phyloP scores from a whole-genome alignment of 2,329 filamentous ascomycete species.

The Cadophora luteo-olivacea region DNA sequence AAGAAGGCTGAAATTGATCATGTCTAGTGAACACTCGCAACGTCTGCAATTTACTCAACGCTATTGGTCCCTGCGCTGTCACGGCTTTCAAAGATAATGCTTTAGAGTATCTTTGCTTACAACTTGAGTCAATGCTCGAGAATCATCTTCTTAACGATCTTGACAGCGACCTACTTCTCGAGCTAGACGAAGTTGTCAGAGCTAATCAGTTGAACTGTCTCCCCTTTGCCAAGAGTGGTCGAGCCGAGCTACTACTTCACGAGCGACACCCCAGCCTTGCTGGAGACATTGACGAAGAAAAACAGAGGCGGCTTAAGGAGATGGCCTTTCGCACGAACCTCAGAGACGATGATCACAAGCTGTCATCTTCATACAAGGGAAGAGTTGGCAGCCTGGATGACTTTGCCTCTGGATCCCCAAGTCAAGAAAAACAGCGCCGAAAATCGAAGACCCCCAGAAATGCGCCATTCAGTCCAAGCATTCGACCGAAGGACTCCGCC shows the following conservation, averaged over 20 bases:
- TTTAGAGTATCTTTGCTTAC: constrained; percentile 89
- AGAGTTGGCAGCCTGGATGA: constrained; percentile 73
- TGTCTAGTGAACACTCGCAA: constrained; percentile 77
- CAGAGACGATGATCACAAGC: constrained; percentile 68
- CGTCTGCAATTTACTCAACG: constrained; percentile 83
- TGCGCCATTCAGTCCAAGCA: constrained; percentile 67
- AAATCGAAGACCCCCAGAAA: constrained; percentile 57
- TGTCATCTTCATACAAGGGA: constrained; percentile 64
- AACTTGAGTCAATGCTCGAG: constrained; percentile 90
- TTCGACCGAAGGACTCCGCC: constrained; percentile 72
- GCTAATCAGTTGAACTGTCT: constrained; percentile 81
- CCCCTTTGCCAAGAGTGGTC: constrained; percentile 78
- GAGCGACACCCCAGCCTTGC: constrained; percentile 53
- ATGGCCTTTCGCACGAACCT: constrained; percentile 72
- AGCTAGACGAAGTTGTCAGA: constrained; percentile 81
- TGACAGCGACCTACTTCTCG: constrained; percentile 80
- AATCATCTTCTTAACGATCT: constrained; percentile 87
- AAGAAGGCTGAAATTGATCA: constrained; percentile 10
- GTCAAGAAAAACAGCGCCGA: constrained; percentile 51
- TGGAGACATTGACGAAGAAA: constrained; percentile 71
- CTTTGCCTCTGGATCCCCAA: constrained; percentile 45
- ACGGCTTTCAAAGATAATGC: constrained; percentile 86
- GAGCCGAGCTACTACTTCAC: constrained; percentile 69
- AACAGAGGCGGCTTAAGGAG: constrained; percentile 74
- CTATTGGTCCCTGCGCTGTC: constrained; percentile 82